These are phyloP conservation scores for Acidiella bohemica DNA, from an alignment of 495 filamentous ascomycete species.

Conservation along the genomic window DNA sequence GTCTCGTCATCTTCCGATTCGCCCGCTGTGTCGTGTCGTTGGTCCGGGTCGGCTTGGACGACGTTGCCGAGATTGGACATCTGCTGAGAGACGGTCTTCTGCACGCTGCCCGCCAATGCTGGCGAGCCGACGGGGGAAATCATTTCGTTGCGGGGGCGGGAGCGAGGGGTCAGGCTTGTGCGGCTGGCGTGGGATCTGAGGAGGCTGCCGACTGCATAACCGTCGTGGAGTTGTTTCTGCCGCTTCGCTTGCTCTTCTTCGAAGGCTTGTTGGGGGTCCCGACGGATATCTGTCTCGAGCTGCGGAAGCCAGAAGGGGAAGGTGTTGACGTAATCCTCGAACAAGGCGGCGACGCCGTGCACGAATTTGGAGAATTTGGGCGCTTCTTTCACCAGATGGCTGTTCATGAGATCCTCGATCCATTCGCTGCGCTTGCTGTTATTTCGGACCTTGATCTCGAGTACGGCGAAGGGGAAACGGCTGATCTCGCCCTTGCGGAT, in stretches of 20 bases:
- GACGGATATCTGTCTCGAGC: constrained; percentile 80
- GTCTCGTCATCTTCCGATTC: constrained; percentile 34
- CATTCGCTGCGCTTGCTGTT: constrained; percentile 46
- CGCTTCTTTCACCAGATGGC: constrained; percentile 78
- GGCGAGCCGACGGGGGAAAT: constrained; percentile 24
- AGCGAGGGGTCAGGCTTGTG: not conserved
- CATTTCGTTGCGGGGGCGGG: not conserved
- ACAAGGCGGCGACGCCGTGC: constrained; percentile 78
- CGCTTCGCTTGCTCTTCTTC: constrained; percentile 77
- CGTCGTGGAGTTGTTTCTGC: constrained; percentile 67
- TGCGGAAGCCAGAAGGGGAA: constrained; percentile 92
- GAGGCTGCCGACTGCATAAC: constrained; percentile 79
- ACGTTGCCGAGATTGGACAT: constrained; percentile 8
- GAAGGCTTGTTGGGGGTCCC: constrained; percentile 82
- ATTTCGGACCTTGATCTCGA: constrained; percentile 82
- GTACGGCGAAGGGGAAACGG: constrained; percentile 78
- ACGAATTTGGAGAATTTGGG: constrained; percentile 94
- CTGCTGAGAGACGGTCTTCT: not conserved
- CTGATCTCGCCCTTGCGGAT: constrained; percentile 84
- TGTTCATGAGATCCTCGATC: constrained; percentile 79
- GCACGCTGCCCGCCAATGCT: not conserved
- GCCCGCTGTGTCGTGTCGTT: constrained; percentile 25
- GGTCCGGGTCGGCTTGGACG: constrained; percentile 8
- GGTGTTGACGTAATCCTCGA: constrained; percentile 90
- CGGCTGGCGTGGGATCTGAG: constrained; percentile 32